Conservation (phyloP, 108 stramenopile genomes). For the Pseudonitzschia multistriata region DNA sequence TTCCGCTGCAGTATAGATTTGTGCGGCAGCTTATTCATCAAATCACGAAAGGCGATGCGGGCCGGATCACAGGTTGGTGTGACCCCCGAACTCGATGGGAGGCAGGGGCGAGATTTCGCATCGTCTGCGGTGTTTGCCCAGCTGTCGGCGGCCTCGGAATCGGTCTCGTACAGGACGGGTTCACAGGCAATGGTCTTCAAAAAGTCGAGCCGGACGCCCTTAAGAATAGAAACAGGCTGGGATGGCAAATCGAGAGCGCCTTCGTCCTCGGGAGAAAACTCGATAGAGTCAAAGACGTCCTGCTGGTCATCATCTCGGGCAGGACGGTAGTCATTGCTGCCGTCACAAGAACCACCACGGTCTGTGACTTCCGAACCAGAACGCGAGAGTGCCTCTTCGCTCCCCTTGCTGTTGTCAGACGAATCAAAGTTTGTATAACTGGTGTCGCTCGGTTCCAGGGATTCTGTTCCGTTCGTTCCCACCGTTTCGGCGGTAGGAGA, state of each 20-base stretch:
- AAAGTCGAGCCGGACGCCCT: constrained; percentile 23
- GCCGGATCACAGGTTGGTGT: constrained; percentile 37
- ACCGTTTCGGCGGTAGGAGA: constrained; percentile 16
- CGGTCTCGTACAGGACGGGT: constrained; percentile 41
- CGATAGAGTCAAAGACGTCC: background rate
- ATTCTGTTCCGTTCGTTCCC: constrained; percentile 13
- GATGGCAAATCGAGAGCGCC: background rate
- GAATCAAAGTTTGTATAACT: background rate
- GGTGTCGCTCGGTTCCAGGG: constrained; percentile 7
- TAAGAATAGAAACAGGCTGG: background rate
- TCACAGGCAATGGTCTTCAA: constrained; percentile 37
- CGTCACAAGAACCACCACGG: constrained; percentile 9
- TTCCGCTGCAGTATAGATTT: constrained; percentile 1
- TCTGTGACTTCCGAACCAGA: constrained; percentile 5
- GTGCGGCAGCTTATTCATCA: constrained; percentile 20
- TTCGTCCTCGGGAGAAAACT: constrained; percentile 6
- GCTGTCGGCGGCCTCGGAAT: constrained; percentile 55
- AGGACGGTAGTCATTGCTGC: background rate
- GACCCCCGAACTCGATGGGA: constrained; percentile 15
- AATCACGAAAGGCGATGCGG: constrained; percentile 27
- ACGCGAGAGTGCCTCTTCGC: background rate
- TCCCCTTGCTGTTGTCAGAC: background rate
- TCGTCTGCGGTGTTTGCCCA: constrained; percentile 44
- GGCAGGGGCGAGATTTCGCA: background rate
- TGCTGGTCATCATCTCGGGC: background rate